Evolutionary conservation across 306 rosid species (phyloP), one percentile per base, ranked within the genome.

Genomic region (Casuarina glauca): DNA sequence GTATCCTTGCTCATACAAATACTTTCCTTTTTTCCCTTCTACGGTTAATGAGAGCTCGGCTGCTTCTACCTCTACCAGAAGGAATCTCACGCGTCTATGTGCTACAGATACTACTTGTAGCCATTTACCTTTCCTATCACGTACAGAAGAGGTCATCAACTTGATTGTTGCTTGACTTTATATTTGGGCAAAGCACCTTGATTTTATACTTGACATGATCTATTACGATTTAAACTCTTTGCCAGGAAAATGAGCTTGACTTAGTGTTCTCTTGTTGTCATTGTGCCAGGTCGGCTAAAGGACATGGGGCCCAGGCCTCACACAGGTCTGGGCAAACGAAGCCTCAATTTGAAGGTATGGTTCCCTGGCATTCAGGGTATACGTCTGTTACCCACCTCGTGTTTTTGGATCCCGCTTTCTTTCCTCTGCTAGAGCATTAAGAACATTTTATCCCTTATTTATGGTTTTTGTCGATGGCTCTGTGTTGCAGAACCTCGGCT

Each of bases 351-450:
- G 77, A 93, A 75, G 99, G 93, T 74, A 95, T 95, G 97, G 99
- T 95, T 88, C 99, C 97, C 73, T 95, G 99, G 99, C 93, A 95
- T 88, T 95, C 97, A 20, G 97, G 99, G 99, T 91, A 91, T 74
- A 26, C 48, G 61, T 39, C 39, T 70, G 44, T 26, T 36, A 57
- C 75, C 4, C 5, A 44, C 69, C 32, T 19, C 13, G 4, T 10
- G 32, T 26, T 26, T 26, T 26, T 26, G 32, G 1, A 26, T 26
- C 32, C 32, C 32, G 32, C 32, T 46, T 6, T 9, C 3, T 26
- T 6, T 45, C 17, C 17, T 19, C 39, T 69, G 15, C 49, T 61
- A 69, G 81, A 35, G 79, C 32, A 26, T 26, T 39, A 79, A 5
- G 51, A 67, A 69, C 67, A 77, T 82, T 76, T 67, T 86, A 26